These are phyloP conservation scores for Hypoxylon sp. DNA, from an alignment of 2,329 filamentous ascomycete species.

Conservation along the genomic window DNA sequence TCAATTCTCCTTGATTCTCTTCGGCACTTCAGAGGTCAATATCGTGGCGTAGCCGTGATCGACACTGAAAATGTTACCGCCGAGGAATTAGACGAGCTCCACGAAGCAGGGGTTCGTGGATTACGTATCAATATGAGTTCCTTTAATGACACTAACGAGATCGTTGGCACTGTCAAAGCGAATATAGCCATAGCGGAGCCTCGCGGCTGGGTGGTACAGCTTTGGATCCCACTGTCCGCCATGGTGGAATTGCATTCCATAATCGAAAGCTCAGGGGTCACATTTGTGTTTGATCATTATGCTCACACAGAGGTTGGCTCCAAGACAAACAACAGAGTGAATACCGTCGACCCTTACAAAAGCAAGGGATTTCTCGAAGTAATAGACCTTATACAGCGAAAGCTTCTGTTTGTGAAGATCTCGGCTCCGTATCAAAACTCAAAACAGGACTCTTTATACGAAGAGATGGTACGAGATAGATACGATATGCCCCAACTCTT, in stretches of 20 bases:
- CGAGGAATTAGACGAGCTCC: neutral
- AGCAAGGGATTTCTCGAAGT: too few relatives aligned
- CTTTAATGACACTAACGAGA: neutral
- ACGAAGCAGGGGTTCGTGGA: conserved; percentile 2
- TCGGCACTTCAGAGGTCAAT: neutral
- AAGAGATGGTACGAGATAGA: neutral
- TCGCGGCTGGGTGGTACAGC: conserved; percentile 1
- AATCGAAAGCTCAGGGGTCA: neutral
- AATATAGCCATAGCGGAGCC: neutral
- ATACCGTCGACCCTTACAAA: too few relatives aligned
- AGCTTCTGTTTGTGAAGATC: too few relatives aligned
- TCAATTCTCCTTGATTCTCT: neutral
- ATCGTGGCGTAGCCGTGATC: neutral
- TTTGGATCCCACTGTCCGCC: neutral
- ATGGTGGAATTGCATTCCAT: neutral
- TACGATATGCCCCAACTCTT: too few relatives aligned
- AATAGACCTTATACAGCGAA: too few relatives aligned
- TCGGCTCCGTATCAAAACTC: conserved; percentile 9
- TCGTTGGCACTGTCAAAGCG: neutral
- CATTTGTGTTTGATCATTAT: neutral
- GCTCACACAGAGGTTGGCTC: neutral
- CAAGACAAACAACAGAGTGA: neutral
- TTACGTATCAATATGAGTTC: neutral
- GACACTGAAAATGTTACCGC: conserved; percentile 4
- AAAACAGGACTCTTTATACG: conserved; percentile 3